Evolutionary conservation across 176 grass and related monocot species (phyloP), one percentile per base, ranked within the genome.

Genomic region (Rhynchospora tenuis): DNA sequence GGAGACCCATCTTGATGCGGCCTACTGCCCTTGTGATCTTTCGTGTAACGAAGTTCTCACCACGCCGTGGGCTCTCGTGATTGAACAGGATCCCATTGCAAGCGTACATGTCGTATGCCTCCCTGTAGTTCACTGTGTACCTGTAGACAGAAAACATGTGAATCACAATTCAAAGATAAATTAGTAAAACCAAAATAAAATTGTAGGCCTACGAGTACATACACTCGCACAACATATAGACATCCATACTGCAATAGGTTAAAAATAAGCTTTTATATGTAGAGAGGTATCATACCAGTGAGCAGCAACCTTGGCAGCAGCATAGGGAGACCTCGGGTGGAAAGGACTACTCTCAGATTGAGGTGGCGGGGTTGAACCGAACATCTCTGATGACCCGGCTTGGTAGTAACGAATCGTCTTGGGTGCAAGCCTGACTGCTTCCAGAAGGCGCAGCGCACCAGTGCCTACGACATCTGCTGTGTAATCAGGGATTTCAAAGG

Each of bases 61-160:
- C 96, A 6, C 96, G 92, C 54, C 96, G 91, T 0, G 96, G 96
- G 1, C 93, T 95, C 93, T 99, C 96, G 55, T 99, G 93, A 87
- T 99, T 99, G 93, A 99, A 99, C 76, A 99, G 96, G 69, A 99
- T 89, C n/a, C 96, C 93, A 65, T 95, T 95, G 89, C 96, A 99
- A 29, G 96, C 89, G 69, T 95, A 99, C 59, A 99, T 77, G 7
- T 87, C 89, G 63, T 99, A 99, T 0, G 96, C 96, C 89, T 99
- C 96, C 27, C 93, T 93, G 84, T 99, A 99, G 88, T 95, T 99
- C 47, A 99, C 96, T 78, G 96, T 99, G 89, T 99, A 82, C 80
- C 80, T 82, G 38, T 52, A 50, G 14, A 56, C 9, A 55, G 24
- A 56, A 17, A 77, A 50, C 48, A 74, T 17, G 2, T 51, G 0